Conservation (phyloP, 352 stramenopile genomes). For the Thraustochytrium sp. region DNA sequence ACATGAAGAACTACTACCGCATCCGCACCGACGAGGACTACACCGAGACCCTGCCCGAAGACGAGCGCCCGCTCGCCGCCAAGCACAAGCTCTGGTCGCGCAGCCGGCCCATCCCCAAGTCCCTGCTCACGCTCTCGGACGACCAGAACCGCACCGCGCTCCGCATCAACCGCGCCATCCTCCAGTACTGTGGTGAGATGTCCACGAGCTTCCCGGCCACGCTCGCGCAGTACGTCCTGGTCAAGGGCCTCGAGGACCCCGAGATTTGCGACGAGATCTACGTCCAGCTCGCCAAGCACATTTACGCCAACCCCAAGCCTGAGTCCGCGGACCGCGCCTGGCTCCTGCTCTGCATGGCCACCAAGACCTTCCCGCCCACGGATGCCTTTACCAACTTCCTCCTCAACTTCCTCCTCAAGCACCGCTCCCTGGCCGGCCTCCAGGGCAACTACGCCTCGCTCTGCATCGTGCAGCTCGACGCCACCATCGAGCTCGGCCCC, state of each 20-base stretch:
- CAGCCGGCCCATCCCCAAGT: constrained; percentile 55
- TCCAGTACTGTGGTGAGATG: constrained; percentile 89
- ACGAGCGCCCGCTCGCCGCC: constrained; percentile 57
- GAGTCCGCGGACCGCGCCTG: constrained; percentile 81
- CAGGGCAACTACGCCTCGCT: constrained; percentile 80
- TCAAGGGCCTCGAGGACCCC: constrained; percentile 76
- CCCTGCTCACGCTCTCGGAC: constrained; percentile 53
- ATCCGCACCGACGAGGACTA: constrained; percentile 57
- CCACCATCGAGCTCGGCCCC: constrained; percentile 70
- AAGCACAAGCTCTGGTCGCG: constrained; percentile 56
- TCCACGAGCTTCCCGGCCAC: constrained; percentile 86
- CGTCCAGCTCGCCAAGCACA: constrained; percentile 83
- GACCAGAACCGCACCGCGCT: constrained; percentile 58
- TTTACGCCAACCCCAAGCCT: constrained; percentile 80
- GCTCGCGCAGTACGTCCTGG: constrained; percentile 83
- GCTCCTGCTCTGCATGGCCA: constrained; percentile 85
- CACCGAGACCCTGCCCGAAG: constrained; percentile 52
- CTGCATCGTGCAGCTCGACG: constrained; percentile 80
- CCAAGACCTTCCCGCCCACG: constrained; percentile 78
- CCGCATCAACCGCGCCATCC: constrained; percentile 81
- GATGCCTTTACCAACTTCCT: constrained; percentile 78
- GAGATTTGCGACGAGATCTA: constrained; percentile 85
- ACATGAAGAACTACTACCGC: constrained; percentile 54
- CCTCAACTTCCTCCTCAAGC: constrained; percentile 76
- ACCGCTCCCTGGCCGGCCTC: constrained; percentile 56